Evolutionary conservation across 176 grass and related monocot species (phyloP).

Genomic region (Saccharum spontaneum): DNA sequence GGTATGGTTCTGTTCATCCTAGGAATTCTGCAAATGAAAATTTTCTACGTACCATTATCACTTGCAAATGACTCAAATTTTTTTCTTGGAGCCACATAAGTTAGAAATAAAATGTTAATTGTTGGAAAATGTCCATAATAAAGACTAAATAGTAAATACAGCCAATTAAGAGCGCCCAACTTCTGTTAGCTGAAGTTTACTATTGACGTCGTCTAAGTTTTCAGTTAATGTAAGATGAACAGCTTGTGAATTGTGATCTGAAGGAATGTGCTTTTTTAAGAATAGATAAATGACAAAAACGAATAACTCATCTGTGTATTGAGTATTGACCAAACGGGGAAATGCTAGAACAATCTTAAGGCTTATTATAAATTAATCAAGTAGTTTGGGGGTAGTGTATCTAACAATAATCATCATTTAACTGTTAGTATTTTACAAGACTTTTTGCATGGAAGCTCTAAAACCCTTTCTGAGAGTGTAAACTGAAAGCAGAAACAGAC

Average conservation of each 20-base stretch:
- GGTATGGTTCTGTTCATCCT: slow-evolving; percentile 50
- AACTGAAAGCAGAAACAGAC: background rate
- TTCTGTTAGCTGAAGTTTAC: background rate
- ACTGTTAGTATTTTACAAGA: background rate
- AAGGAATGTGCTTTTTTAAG: background rate
- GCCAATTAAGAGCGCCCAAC: background rate
- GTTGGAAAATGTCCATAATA: slow-evolving; percentile 7
- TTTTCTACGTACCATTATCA: background rate
- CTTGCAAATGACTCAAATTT: background rate
- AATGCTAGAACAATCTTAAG: background rate
- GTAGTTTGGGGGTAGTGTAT: background rate
- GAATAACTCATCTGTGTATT: background rate
- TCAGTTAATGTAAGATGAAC: slow-evolving; percentile 8
- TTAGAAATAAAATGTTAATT: slow-evolving; percentile 21
- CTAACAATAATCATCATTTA: background rate
- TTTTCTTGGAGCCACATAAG: slow-evolving; percentile 1
- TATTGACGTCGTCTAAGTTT: background rate
- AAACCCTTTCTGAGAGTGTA: background rate
- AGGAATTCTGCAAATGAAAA: background rate
- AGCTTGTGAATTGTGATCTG: background rate
- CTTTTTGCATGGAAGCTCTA: background rate
- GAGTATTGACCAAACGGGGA: background rate
- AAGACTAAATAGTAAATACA: background rate
- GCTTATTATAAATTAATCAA: background rate
- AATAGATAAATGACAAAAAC: background rate